Base-by-base conservation (phyloP, 1,139 yeast genomes). In the Ogataea hybrid region DNA sequence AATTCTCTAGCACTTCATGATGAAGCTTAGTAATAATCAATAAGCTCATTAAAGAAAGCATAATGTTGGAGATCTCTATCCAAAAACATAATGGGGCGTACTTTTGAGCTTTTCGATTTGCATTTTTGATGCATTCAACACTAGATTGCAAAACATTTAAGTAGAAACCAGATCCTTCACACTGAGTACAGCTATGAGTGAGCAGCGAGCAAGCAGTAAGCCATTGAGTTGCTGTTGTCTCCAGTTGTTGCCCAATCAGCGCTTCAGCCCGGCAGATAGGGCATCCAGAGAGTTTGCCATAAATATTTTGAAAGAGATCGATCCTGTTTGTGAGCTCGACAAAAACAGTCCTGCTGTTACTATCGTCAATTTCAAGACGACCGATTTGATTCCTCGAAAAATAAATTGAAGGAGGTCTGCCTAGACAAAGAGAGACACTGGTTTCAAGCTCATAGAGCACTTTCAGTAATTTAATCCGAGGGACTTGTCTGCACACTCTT, bases 381-480 rank as follows among this genome's bases (percentile, higher is more conserved):
- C 10, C 11, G 6, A 28, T 28, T 7, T 28, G 30, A 28, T 28
- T 28, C 7, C 17, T 28, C 5, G 30, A 28, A 9, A 28, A 14
- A 15, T 28, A 28, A 9, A 28, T 28, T n/a, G 30, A n/a, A 5
- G 53, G 49, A 3, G 47, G 42, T 14, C 42, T 32, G 1, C 55
- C 55, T 2, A 51, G 15, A n/a, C 39, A 27, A 4, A 50, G 23
- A 5, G 53, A 41, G 3, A 41, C 29, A 25, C 42, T 39, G 10
- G 42, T 27, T 20, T 51, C 55, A 6, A 49, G 39, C 5, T 29
- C 21, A 11, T 39, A 27, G n/a, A 52, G 28, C 3, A 48, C 44
- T 25, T 40, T 38, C 16, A 51, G 35, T 11, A 51, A 22, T 2
- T 17, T 32, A 4, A 27, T 31, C 14, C 42, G 41, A 2, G 50